A percentile compares a stretch with the other conserved stretches of the same genome.
Conservation (phyloP, 2,329 filamentous ascomycete species). For the Apiospora hydei region DNA sequence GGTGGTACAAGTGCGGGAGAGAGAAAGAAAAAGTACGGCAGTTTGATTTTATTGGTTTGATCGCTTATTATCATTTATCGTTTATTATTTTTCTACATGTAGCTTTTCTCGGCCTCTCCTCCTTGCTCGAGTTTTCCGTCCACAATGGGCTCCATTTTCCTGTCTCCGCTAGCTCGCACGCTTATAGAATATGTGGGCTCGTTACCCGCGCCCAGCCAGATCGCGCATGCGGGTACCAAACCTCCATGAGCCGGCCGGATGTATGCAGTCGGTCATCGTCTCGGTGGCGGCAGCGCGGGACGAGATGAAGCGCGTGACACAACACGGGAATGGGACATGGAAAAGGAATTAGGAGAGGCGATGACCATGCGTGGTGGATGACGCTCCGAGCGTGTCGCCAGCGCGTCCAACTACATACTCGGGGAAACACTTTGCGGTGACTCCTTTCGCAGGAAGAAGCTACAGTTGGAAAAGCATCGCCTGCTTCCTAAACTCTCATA, state of each 20-base stretch:
- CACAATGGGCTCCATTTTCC: background rate
- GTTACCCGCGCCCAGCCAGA: slow-evolving; percentile 11
- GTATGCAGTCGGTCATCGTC: background rate
- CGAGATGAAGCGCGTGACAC: background rate
- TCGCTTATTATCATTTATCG: background rate
- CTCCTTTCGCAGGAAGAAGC: background rate
- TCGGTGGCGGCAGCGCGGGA: background rate
- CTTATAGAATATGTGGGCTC: slow-evolving; percentile 1
- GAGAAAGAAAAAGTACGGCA: background rate
- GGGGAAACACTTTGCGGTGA: background rate
- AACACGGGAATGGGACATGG: background rate
- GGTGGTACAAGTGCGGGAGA: background rate
- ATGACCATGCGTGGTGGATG: background rate
- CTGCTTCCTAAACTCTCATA: slow-evolving; percentile 3
- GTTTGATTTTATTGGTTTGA: background rate
- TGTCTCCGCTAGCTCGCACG: background rate
- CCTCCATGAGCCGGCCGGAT: background rate
- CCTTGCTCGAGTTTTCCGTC: background rate
- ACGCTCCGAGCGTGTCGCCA: slow-evolving; percentile 1
- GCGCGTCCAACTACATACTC: background rate
- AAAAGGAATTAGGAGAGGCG: background rate
- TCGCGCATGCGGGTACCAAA: background rate
- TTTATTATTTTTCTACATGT: background rate
- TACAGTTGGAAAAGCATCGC: background rate
- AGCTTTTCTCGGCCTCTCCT: background rate